Conservation (phyloP, 2,329 filamentous ascomycete species). For the Beauveria bassiana region DNA sequence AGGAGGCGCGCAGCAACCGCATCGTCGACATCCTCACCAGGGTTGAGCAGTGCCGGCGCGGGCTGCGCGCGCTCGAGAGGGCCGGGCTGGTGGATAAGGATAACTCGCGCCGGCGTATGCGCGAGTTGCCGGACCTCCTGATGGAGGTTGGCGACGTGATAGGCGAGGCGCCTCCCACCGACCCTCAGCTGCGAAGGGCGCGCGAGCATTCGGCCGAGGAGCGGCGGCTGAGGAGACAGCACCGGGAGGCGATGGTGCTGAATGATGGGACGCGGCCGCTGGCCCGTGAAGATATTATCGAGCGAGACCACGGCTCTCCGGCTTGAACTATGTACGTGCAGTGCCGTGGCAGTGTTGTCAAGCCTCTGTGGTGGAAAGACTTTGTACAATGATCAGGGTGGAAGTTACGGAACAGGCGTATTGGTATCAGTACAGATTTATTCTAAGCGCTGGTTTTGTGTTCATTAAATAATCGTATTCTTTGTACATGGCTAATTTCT, state of each 20-base stretch:
- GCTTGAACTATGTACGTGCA: conserved; percentile 13
- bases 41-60: conserved; percentile 41
- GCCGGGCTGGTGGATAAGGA: conserved; percentile 38
- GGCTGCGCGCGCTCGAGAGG: conserved; percentile 42
- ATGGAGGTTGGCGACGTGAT: conserved; percentile 26
- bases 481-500: not conserved
- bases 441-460: not conserved
- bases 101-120: conserved; percentile 20
- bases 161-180: conserved; percentile 17
- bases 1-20: conserved; percentile 40
- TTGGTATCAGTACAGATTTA: no score
- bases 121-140: conserved; percentile 24
- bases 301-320: conserved; percentile 45
- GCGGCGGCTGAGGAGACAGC: conserved; percentile 63
- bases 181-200: conserved; percentile 23
- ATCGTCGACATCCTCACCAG: conserved; percentile 45
- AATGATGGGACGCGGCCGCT: conserved; percentile 76
- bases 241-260: conserved; percentile 84
- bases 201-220: conserved; percentile 56
- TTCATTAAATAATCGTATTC: not conserved
- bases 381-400: no score
- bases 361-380: no score
- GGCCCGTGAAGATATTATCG: conserved; percentile 69
- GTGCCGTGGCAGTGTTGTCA: not conserved
- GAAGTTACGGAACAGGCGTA: no score